A percentile compares a stretch with the other conserved stretches of the same genome.
Evolutionary conservation across 768 basidiomycete genomes (phyloP).

Genomic region (Heimioporus sp.): DNA sequence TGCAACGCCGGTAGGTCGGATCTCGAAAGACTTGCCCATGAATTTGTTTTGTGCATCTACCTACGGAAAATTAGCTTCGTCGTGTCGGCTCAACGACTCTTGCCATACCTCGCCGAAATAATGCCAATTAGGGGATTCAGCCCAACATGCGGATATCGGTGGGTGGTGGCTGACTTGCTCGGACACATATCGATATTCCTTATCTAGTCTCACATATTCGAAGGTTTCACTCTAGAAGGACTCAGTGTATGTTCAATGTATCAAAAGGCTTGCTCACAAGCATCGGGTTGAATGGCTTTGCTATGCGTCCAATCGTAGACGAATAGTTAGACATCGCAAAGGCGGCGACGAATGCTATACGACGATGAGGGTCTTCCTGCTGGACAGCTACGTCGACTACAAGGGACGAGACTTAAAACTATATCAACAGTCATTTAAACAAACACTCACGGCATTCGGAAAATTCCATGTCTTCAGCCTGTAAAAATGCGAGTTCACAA

Average conservation of each 20-base stretch:
- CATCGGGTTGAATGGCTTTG: conserved; percentile 97
- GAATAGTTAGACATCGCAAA: conserved; percentile 99
- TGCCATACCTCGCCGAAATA: conserved; percentile 79
- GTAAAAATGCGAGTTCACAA: conserved; percentile 1
- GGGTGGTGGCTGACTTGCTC: conserved; percentile 99
- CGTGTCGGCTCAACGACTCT: background rate
- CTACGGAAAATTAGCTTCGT: conserved; percentile 32
- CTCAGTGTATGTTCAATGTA: background rate
- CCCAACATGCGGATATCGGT: conserved; percentile 94
- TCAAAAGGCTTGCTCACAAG: conserved; percentile 49
- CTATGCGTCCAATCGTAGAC: conserved; percentile 92
- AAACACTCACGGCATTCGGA: conserved; percentile 73
- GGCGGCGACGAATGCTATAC: conserved; percentile 90
- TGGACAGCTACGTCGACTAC: conserved; percentile 81
- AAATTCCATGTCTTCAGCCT: conserved; percentile 98
- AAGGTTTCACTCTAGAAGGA: conserved; percentile 78
- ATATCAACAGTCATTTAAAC: background rate
- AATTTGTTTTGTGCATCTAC: conserved; percentile 98
- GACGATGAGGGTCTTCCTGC: conserved; percentile 72
- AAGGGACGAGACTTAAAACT: conserved; percentile 2
- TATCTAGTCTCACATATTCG: conserved; percentile 86
- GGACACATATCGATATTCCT: conserved; percentile 87
- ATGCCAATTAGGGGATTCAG: conserved; percentile 84
- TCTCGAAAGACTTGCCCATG: conserved; percentile 95
- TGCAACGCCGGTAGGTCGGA: conserved; percentile 91